These are phyloP conservation scores for Cercospora sp. DNA, from an alignment of 2,329 filamentous ascomycete species.

Conservation along the genomic window DNA sequence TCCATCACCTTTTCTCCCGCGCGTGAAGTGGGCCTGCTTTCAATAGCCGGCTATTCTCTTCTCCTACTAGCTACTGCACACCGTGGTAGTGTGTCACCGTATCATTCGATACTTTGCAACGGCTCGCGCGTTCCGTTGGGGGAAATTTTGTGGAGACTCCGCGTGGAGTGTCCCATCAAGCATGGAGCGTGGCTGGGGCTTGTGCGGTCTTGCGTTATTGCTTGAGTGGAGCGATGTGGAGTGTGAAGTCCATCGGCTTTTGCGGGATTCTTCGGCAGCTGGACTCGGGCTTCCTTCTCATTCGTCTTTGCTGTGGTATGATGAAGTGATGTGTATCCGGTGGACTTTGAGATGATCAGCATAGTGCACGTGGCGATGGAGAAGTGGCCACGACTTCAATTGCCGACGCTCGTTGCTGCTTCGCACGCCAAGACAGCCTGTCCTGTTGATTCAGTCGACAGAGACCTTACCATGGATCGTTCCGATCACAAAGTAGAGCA, in stretches of 20 bases:
- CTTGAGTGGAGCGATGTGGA: not conserved
- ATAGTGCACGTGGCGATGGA: not conserved
- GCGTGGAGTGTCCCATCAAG: not conserved
- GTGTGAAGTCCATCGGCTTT: slow-evolving; percentile 3
- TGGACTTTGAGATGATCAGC: not conserved
- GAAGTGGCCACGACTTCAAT: not conserved
- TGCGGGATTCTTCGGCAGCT: slow-evolving; percentile 6
- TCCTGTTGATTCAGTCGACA: not conserved
- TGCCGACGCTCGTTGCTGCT: not conserved
- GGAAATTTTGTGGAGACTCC: slow-evolving; percentile 9
- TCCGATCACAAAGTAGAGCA: not conserved
- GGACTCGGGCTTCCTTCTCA: not conserved
- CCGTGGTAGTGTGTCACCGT: slow-evolving; percentile 4
- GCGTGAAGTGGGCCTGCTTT: not conserved
- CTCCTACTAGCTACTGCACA: not conserved
- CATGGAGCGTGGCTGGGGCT: not conserved
- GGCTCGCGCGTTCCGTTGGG: not conserved
- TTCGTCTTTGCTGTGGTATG: not conserved
- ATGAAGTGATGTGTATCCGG: not conserved
- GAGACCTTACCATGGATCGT: not conserved
- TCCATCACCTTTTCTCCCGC: not conserved
- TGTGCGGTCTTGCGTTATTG: slow-evolving; percentile 8
- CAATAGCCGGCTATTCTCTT: not conserved
- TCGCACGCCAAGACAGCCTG: not conserved
- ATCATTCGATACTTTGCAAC: not conserved